Percentiles rank a stretch among this genome's conserved stretches.
phyloP scores from a whole-genome alignment of 768 basidiomycete species.

The Russula sp. region DNA sequence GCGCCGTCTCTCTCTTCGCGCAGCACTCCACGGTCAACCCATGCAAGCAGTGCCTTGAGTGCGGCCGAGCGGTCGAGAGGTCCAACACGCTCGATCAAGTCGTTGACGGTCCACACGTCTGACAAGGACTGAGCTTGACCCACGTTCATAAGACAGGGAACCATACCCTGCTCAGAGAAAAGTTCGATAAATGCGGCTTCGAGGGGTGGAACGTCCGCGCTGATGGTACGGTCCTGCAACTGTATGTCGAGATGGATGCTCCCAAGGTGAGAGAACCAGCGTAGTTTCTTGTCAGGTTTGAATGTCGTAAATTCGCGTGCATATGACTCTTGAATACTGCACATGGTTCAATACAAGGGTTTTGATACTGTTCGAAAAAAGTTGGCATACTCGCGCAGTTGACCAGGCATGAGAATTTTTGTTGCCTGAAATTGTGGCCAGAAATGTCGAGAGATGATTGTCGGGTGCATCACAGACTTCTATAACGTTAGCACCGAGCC shows the following conservation, averaged over 20 bases:
- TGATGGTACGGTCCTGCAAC: slow-evolving; percentile 70
- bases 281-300: slow-evolving; percentile 88
- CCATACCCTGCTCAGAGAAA: slow-evolving; percentile 62
- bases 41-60: slow-evolving; percentile 70
- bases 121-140: background rate
- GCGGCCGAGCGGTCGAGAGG: slow-evolving; percentile 56
- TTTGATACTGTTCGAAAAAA: background rate
- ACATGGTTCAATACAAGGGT: slow-evolving; percentile 1
- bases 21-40: slow-evolving; percentile 77
- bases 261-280: slow-evolving; percentile 87
- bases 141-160: background rate
- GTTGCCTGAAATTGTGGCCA: slow-evolving; percentile 84
- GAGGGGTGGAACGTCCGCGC: slow-evolving; percentile 72
- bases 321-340: slow-evolving; percentile 69
- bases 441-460: slow-evolving; percentile 88
- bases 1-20: slow-evolving; percentile 52
- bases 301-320: slow-evolving; percentile 68
- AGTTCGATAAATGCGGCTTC: slow-evolving; percentile 89
- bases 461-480: slow-evolving; percentile 74
- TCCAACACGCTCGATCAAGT: slow-evolving; percentile 57
- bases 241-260: slow-evolving; percentile 75
- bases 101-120: slow-evolving; percentile 69
- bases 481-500: background rate
- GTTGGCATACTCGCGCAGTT: slow-evolving; percentile 61
- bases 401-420: slow-evolving; percentile 74